phyloP scores from a whole-genome alignment of 1,284 basidiomycete genomes.

The Ganoderma sp. region DNA sequence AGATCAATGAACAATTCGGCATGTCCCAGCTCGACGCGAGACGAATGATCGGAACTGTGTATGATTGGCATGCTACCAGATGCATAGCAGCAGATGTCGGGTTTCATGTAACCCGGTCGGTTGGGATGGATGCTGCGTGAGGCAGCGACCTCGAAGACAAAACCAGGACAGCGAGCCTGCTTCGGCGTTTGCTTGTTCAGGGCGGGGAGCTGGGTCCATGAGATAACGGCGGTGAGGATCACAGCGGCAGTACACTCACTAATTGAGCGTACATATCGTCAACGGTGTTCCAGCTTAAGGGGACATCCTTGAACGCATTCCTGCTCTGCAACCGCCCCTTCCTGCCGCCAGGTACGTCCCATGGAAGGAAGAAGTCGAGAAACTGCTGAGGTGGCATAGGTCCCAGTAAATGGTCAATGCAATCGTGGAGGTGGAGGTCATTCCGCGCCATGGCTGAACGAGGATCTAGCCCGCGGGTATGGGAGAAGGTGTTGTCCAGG shows the following conservation, averaged over 20 bases:
- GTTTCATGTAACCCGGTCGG: background rate
- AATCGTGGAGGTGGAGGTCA: background rate
- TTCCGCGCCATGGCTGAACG: constrained; percentile 1
- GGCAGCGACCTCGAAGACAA: background rate
- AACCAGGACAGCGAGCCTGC: background rate
- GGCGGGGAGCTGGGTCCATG: background rate
- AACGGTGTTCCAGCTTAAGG: background rate
- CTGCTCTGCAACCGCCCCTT: background rate
- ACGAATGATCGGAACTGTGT: background rate
- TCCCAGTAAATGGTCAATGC: background rate
- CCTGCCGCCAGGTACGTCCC: background rate
- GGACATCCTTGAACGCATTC: constrained; percentile 11
- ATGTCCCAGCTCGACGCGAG: background rate
- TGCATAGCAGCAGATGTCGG: background rate
- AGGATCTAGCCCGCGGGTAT: constrained; percentile 8
- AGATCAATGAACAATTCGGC: background rate
- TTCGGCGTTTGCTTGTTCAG: background rate
- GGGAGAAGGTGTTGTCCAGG: constrained; percentile 6
- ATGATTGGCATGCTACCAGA: background rate
- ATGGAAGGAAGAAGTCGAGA: constrained; percentile 8
- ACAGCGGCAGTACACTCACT: background rate
- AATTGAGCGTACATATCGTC: constrained; percentile 8
- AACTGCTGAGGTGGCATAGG: constrained; percentile 14
- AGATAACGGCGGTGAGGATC: background rate
- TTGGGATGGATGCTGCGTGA: background rate